Conservation (phyloP, 495 filamentous ascomycete genomes). For the Aspergillus heteromorphus region DNA sequence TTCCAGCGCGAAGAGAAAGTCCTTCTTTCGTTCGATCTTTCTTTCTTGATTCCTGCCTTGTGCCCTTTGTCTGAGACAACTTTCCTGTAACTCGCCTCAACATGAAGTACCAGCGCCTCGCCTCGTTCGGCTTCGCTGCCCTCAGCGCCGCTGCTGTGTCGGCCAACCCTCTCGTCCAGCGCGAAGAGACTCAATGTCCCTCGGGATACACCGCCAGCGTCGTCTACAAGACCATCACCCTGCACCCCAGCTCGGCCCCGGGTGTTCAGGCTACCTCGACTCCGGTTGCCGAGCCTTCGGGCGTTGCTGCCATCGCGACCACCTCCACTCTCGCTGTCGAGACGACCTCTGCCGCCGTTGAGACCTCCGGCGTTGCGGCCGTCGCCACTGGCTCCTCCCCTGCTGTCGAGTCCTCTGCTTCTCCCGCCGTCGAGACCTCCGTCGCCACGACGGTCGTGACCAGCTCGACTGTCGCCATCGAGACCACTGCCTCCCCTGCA, state of each 20-base stretch:
- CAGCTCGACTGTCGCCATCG: too few relatives aligned
- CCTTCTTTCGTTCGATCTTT: slow-evolving; percentile 3
- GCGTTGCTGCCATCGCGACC: too few relatives aligned
- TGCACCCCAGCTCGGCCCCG: not conserved
- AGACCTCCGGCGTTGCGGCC: slow-evolving; percentile 4
- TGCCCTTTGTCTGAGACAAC: not conserved
- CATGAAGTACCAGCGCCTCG: slow-evolving; percentile 33
- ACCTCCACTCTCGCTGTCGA: slow-evolving; percentile 15
- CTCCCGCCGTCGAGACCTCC: not conserved
- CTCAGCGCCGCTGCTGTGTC: slow-evolving; percentile 27
- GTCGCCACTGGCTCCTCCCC: not conserved
- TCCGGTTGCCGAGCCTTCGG: not conserved
- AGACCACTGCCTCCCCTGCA: not conserved
- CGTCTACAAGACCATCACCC: slow-evolving; percentile 21
- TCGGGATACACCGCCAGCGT: slow-evolving; percentile 25
- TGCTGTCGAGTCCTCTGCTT: not conserved
- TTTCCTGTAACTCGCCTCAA: not conserved
- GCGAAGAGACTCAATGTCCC: slow-evolving; percentile 23
- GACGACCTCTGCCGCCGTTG: not conserved
- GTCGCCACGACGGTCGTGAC: too few relatives aligned
- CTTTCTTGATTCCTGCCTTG: slow-evolving; percentile 2
- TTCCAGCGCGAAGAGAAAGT: not conserved
- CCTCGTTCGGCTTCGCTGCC: slow-evolving; percentile 25
- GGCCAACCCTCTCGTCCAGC: slow-evolving; percentile 18
- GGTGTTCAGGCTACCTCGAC: slow-evolving; percentile 13